Evolutionary conservation across 148 eudicot genomes (phyloP).

Genomic region (Nepenthes gracilis): DNA sequence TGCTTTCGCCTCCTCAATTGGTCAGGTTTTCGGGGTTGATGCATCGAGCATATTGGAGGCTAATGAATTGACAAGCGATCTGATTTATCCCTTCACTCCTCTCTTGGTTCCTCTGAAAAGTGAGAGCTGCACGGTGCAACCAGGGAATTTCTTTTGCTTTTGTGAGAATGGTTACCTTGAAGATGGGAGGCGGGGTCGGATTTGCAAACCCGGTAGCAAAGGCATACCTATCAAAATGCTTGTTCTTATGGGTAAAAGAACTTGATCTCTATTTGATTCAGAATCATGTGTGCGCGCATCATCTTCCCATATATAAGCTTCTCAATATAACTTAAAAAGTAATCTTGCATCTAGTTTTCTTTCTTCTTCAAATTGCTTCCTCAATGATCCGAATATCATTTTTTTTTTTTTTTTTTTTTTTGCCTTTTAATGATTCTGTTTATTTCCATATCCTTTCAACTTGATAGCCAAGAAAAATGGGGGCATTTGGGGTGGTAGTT

Average conservation of each 20-base stretch:
- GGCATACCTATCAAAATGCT: neutral
- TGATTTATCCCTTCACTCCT: conserved; percentile 48
- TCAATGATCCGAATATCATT: no score
- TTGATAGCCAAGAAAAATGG: no score
- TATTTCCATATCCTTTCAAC: no score
- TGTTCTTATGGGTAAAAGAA: neutral
- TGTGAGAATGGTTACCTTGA: conserved; percentile 2
- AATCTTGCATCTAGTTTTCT: no score
- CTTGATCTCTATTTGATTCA: neutral
- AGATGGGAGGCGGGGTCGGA: neutral
- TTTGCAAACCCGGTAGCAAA: neutral
- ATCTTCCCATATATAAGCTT: no score
- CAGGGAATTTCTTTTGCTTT: conserved; percentile 1
- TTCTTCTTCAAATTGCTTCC: no score
- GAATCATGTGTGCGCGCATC: neutral
- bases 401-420: no score
- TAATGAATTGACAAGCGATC: conserved; percentile 26
- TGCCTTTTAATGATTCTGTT: no score
- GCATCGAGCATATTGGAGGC: conserved; percentile 27
- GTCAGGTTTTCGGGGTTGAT: conserved; percentile 26
- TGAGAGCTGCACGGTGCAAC: conserved; percentile 1
- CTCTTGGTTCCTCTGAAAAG: conserved; percentile 43
- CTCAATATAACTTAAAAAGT: no score
- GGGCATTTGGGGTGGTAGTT: no score
- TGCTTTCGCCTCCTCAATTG: conserved; percentile 12